phyloP scores from a whole-genome alignment of 2,329 filamentous ascomycete genomes.

The Penicillium nordicum region DNA sequence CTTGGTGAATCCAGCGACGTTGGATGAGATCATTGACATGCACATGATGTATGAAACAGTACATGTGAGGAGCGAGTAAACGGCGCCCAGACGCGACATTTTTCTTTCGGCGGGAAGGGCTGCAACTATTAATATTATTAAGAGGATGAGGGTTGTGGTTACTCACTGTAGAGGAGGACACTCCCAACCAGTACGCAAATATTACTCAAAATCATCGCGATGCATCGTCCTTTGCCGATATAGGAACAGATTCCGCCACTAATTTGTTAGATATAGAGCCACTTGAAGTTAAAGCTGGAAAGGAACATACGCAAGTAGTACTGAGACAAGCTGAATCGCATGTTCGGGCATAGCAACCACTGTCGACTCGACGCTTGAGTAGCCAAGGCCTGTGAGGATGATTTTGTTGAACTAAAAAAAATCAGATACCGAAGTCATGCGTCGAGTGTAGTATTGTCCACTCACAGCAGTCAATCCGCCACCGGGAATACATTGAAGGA shows the following conservation, averaged over 20 bases:
- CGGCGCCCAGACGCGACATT: background rate
- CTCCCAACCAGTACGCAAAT: background rate
- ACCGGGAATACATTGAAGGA: background rate
- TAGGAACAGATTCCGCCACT: background rate
- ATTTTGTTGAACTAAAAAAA: background rate
- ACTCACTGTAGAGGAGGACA: background rate
- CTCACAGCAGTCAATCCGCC: background rate
- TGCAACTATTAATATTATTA: background rate
- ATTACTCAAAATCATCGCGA: background rate
- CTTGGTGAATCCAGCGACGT: background rate
- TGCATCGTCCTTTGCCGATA: background rate
- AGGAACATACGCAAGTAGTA: background rate
- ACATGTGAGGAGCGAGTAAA: background rate
- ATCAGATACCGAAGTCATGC: background rate
- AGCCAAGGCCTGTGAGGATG: background rate
- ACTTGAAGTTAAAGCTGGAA: background rate
- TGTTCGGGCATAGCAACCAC: background rate
- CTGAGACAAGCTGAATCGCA: background rate
- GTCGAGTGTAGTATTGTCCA: background rate
- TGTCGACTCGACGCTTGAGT: background rate
- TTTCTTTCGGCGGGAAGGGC: background rate
- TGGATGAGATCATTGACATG: background rate
- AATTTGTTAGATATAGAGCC: background rate
- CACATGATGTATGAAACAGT: background rate
- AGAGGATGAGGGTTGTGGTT: background rate